Base-by-base conservation (phyloP, 768 basidiomycete genomes). In the Suillus decipiens region DNA sequence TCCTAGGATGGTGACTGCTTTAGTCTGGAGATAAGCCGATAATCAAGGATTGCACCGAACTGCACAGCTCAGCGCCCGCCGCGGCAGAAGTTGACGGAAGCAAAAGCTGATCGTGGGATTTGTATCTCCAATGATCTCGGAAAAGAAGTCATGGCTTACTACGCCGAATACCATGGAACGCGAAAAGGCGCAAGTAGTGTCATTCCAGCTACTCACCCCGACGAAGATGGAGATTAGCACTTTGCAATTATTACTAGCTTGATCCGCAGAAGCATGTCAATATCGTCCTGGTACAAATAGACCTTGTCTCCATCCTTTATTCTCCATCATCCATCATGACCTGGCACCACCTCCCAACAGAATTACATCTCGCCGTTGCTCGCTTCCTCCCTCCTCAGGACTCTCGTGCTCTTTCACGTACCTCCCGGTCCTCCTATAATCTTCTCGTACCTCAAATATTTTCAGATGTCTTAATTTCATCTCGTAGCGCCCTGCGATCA, bases 271-370 rank as follows among this genome's bases (percentile, higher is more conserved):
- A 64, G 34, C 28, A 28, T 59, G 22, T 31, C 19, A 31, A 17
- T 61, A 55, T 41, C 55, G 9, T 8, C 28, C 33, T 37, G 15
- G 17, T 50, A 50, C 59, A 48, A 61, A 61, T 57, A 56, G n/a
- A n/a, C n/a, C n/a, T n/a, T n/a, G n/a, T 7, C 9, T 17, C 7
- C 39, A 19, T 39, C 56, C 28, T 28, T 28, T 28, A 28, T 24
- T 19, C 22, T 1, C 47, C 60, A 54, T 7, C 14, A 8, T 45
- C 24, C 31, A 51, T 33, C 48, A 66, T 66, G 65, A 14, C 75
- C 57, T 90, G 89, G 89, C 69, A 79, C 64, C 57, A 72, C 28
- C 86, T 92, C 66, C 90, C 90, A 51, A 77, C 78, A 0, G 90
- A 92, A 66, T 85, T 92, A 73, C 86, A 85, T 75, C 79, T 88